phyloP scores from a whole-genome alignment of 23 red algal species.

The Cyanidium caldarium region DNA sequence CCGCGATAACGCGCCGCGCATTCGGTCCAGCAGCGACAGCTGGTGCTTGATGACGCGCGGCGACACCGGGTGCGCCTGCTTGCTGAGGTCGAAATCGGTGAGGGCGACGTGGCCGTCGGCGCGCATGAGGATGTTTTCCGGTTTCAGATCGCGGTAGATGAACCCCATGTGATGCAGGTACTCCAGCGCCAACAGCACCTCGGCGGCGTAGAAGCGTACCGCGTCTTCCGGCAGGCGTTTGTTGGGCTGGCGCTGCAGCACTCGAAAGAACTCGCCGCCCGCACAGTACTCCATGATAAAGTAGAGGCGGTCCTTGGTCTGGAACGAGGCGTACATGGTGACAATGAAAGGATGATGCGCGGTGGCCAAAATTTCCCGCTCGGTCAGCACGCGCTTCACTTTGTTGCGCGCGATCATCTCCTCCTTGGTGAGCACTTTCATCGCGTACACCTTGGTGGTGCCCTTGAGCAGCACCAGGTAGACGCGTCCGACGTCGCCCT shows the following conservation, averaged over 20 bases:
- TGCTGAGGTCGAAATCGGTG: constrained; percentile 39
- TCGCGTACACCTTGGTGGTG: constrained; percentile 50
- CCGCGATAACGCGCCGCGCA: constrained; percentile 1
- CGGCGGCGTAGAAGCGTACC: constrained; percentile 29
- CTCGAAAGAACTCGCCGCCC: constrained; percentile 43
- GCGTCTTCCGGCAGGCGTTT: constrained; percentile 28
- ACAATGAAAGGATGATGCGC: constrained; percentile 46
- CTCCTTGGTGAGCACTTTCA: constrained; percentile 56
- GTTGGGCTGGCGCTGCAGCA: constrained; percentile 31
- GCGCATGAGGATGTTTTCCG: constrained; percentile 61
- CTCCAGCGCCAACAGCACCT: constrained; percentile 71
- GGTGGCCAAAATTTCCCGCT: constrained; percentile 38
- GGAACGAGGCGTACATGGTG: constrained; percentile 40
- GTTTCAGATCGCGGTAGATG: constrained; percentile 56
- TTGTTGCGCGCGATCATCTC: constrained; percentile 39
- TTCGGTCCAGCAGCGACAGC: constrained; percentile 23
- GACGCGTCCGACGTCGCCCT: constrained; percentile 72
- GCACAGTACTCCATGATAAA: constrained; percentile 47
- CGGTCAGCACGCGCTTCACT: constrained; percentile 40
- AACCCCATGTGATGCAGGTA: constrained; percentile 74
- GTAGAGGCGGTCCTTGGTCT: constrained; percentile 26
- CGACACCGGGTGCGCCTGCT: constrained; percentile 29
- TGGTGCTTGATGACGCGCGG: constrained; percentile 22
- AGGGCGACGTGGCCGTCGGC: constrained; percentile 37
- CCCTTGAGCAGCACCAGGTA: constrained; percentile 64